Evolutionary conservation across 2,329 filamentous ascomycete species (phyloP), one percentile per base, ranked within the genome.

Genomic region (Gaeumannomyces sp.): DNA sequence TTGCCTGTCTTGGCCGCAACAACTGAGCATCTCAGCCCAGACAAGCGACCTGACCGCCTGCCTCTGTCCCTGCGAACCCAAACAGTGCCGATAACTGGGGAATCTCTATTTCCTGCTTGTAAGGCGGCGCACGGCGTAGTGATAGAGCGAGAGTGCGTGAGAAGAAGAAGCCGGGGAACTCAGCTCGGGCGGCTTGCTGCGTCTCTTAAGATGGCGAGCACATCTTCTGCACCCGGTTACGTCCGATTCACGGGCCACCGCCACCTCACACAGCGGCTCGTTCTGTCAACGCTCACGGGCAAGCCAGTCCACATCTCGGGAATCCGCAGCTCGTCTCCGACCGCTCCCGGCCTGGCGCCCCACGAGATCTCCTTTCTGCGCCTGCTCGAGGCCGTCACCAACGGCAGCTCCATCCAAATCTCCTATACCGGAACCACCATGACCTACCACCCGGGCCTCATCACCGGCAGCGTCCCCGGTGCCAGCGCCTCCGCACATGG

Each of bases 351-450:
- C 72, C 90, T 99, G 64, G 89, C 92, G 64, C 89, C 92, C 61
- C 90, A 97, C 80, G 95, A 99, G 79, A 89, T 98, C 72, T 98
- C 95, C 60, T 94, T 99, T 77, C 85, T 99, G 38, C 93, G 95
- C 65, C 90, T 99, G 25, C 88, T 99, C 73, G 95, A 98, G 77
- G 85, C 92, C 70, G 84, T 99, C 72, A 99, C 95, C 73, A 99
- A 99, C 81, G 95, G 95, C 78, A 91, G 91, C 65, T 88, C 90
- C 65, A 92, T 98, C 79, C 93, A 97, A 73, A 97, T 99, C 71
- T 97, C 93, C 14, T 95, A 96, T 79, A 97, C 93, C 1, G 95
- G 95, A 74, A 98, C 95, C 0, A 93, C 92, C 1, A 85, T 99
- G 65, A 89, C 93, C 53, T 99, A 96, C 79, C 90, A 91, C 69